These are phyloP conservation scores for Annona cherimola DNA, from an alignment of 164 flowering plant genomes.

Conservation along the genomic window DNA sequence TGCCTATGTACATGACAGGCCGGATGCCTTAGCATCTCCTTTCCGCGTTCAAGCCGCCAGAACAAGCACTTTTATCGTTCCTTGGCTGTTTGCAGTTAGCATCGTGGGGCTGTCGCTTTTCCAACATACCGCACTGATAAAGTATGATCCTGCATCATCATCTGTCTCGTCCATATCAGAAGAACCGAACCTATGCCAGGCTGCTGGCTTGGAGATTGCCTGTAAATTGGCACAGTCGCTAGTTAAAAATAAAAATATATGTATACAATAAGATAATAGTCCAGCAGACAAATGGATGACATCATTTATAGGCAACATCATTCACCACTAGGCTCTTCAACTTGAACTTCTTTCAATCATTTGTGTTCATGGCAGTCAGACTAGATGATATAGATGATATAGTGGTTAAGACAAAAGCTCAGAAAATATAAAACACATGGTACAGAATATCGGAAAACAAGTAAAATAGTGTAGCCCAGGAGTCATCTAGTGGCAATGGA, in stretches of 20 bases:
- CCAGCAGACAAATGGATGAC: no score
- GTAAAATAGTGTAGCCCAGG: neutral
- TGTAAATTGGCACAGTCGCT: slow-evolving; percentile 17
- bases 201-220: slow-evolving; percentile 88
- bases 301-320: no score
- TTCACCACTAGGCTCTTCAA: no score
- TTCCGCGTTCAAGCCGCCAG: slow-evolving; percentile 56
- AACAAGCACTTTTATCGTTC: slow-evolving; percentile 86
- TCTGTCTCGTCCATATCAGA: slow-evolving; percentile 66
- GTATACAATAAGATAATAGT: no score
- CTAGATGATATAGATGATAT: no score
- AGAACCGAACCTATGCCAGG: slow-evolving; percentile 77
- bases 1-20: neutral
- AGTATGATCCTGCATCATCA: slow-evolving; percentile 71
- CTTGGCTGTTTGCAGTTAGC: slow-evolving; percentile 91
- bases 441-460: neutral
- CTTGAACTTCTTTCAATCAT: no score
- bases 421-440: no score
- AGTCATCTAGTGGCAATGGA: neutral
- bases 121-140: slow-evolving; percentile 97
- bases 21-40: neutral
- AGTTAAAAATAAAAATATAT: neutral
- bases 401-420: no score
- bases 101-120: slow-evolving; percentile 90
- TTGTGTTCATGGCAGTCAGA: no score